Evolutionary conservation across 2,329 filamentous ascomycete genomes (phyloP).

Genomic region (Onygena corvina): DNA sequence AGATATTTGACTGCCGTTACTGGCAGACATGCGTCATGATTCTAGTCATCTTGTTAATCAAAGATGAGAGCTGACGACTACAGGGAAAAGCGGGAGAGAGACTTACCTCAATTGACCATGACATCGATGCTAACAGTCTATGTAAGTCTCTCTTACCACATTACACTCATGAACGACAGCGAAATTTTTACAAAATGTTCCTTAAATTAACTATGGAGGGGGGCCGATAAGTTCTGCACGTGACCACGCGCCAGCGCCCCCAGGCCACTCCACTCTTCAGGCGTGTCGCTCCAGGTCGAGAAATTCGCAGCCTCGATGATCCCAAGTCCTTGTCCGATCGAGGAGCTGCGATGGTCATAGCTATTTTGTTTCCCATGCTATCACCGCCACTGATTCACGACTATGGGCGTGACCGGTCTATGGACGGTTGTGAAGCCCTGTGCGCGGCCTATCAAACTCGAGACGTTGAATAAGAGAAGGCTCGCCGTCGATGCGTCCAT

Average conservation of each 20-base stretch:
- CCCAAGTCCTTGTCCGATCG: too few relatives aligned
- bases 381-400: background rate
- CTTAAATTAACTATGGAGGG: too few relatives aligned
- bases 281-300: too few relatives aligned
- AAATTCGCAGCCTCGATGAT: background rate
- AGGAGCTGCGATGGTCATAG: background rate
- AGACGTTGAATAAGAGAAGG: conserved; percentile 89
- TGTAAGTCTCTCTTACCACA: too few relatives aligned
- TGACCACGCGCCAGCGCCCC: too few relatives aligned
- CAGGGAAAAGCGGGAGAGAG: background rate
- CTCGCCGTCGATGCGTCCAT: conserved; percentile 96
- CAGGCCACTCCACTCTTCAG: too few relatives aligned
- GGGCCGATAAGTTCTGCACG: too few relatives aligned
- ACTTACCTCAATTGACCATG: conserved; percentile 16
- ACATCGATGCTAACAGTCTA: conserved; percentile 13
- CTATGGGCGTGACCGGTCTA: conserved; percentile 94
- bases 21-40: conserved; percentile 34
- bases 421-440: conserved; percentile 95
- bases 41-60: conserved; percentile 18
- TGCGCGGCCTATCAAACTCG: conserved; percentile 88
- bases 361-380: background rate
- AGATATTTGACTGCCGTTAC: conserved; percentile 31
- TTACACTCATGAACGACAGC: too few relatives aligned
- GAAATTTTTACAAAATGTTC: too few relatives aligned
- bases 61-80: background rate